Evolutionary conservation across 164 flowering plant genomes (phyloP), one percentile per base, ranked within the genome.

Genomic region (Dillenia turbinata): DNA sequence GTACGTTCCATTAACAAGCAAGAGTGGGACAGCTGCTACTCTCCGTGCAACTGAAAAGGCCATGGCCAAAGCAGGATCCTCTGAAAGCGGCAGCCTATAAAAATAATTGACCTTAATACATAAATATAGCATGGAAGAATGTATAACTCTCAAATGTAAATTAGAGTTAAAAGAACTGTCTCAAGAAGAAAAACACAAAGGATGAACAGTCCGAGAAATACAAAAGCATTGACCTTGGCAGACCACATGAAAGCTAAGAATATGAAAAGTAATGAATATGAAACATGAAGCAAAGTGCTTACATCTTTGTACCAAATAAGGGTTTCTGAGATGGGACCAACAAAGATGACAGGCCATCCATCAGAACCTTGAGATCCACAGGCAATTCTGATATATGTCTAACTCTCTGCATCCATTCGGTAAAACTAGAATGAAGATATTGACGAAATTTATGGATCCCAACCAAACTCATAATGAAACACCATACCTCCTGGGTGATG

Each of bases 31-130:
- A 77, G 96, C 97, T 62, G 97, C 90, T 67, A 96, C 96, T 79
- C 96, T 76, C 24, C 96, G 81, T 63, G 99, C 83, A 59, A 94
- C 96, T 15, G 99, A 86, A 67, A 94, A 94, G 33, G 96, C 97
- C 99, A 94, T 94, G n/a, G 97, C 96, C 69, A 94, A 79, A 73
- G 97, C 96, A 78, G 97, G 96, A 73, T 94, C 98, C 67, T 94
- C 96, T 3, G 98, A 89, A 47, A 94, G 92, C 19, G 96, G 64
- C 69, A 93, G 76, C 87, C 98, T 93, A 71, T 40, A 74, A 61
- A 60, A 4, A 13, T 66, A 14, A 54, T 48, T 16, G 60, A 33
- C 54, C 52, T 62, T 17, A 73, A 61, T 55, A 63, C 44, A 26
- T 26, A 26, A 26, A 26, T 2, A 26, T 3, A 26, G 33, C 33